These are phyloP conservation scores for Ustilago shanxiensis DNA, from an alignment of 1,284 basidiomycete genomes.

Conservation along the genomic window DNA sequence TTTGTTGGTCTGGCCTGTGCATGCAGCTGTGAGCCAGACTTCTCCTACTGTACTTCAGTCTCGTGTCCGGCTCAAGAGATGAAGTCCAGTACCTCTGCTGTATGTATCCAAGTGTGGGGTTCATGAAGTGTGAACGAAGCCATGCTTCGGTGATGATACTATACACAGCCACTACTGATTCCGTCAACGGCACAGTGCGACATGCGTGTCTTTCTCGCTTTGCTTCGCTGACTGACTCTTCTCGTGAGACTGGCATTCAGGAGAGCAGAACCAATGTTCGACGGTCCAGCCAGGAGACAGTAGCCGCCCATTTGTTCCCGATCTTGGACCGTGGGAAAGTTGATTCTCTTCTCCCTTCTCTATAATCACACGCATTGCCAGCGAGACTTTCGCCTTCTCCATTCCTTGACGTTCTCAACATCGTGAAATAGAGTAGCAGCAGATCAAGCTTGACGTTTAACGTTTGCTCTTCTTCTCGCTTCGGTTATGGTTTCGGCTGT, in stretches of 20 bases:
- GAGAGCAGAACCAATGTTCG: too few species aligned
- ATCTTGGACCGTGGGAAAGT: constrained; percentile 28
- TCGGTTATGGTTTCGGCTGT: neutral
- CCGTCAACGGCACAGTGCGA: too few species aligned
- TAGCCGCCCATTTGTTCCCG: constrained; percentile 13
- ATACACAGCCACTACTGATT: too few species aligned
- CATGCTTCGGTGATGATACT: neutral
- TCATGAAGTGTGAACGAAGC: neutral
- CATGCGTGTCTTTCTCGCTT: too few species aligned
- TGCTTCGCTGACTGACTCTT: too few species aligned
- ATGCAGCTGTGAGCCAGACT: constrained; percentile 5
- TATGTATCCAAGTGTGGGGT: too few species aligned
- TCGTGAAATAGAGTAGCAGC: neutral
- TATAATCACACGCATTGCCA: constrained; percentile 22
- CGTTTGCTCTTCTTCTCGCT: neutral
- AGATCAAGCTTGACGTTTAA: neutral
- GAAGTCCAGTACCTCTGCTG: neutral
- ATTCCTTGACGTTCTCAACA: neutral
- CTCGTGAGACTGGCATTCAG: too few species aligned
- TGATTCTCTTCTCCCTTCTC: constrained; percentile 2
- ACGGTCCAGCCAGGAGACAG: neutral
- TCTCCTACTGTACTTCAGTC: neutral
- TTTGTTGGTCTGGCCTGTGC: constrained; percentile 5
- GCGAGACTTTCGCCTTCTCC: neutral
- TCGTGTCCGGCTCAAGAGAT: neutral